Percentiles rank a stretch among this genome's conserved stretches.
These are phyloP conservation scores for Solanum hybrid DNA, from an alignment of 305 asterid species.

Conservation along the genomic window DNA sequence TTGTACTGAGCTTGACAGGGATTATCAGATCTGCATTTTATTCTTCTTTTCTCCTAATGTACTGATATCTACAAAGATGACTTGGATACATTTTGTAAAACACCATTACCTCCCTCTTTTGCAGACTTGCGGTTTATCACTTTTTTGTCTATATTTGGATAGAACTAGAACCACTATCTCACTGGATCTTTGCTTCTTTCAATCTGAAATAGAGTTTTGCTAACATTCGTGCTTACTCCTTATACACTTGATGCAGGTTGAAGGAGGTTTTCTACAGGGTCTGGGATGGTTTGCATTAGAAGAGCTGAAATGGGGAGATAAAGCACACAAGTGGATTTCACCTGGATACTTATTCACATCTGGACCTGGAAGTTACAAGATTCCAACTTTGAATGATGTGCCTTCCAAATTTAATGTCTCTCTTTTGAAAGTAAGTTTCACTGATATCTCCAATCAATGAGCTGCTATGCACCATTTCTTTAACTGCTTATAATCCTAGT, in stretches of 20 bases:
- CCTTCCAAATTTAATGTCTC: slow-evolving; percentile 73
- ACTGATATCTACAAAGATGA: not conserved
- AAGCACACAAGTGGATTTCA: slow-evolving; percentile 78
- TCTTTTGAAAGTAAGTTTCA: slow-evolving; percentile 62
- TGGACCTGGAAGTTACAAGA: slow-evolving; percentile 90
- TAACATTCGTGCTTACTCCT: not conserved
- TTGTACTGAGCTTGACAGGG: not conserved
- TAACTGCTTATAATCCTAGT: not conserved
- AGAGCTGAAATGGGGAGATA: slow-evolving; percentile 94
- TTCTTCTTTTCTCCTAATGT: not conserved
- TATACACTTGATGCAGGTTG: slow-evolving; percentile 40
- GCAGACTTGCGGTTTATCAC: not conserved
- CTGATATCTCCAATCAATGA: not conserved
- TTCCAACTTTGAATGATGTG: slow-evolving; percentile 75
- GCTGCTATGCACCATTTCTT: not conserved
- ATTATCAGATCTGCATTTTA: not conserved
- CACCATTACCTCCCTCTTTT: not conserved
- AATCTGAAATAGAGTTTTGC: not conserved
- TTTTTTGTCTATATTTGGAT: not conserved
- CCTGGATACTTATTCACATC: slow-evolving; percentile 66
- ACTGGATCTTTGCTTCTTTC: not conserved
- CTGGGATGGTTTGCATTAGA: slow-evolving; percentile 93
- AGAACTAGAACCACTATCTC: not conserved
- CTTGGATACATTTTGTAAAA: not conserved
- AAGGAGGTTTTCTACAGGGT: slow-evolving; percentile 92